Base-by-base conservation (phyloP, 208 protist genomes). In the Novymonas esmeraldas region DNA sequence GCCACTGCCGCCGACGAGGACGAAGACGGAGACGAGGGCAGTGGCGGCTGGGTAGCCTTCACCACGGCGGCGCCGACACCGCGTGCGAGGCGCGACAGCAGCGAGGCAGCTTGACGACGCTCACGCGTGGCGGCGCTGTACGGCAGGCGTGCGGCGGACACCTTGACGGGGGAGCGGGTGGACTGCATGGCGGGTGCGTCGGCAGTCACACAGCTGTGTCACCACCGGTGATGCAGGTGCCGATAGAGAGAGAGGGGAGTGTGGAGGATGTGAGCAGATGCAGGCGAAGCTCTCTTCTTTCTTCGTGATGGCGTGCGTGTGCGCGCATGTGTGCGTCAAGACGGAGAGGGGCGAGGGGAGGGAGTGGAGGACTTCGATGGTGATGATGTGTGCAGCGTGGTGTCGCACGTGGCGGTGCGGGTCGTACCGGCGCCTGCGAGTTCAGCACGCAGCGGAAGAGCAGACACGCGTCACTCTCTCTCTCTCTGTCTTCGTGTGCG, bases 31-130 rank as follows among this genome's bases (percentile, higher is more conserved):
- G 22, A 61, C 56, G 31, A 33, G 16, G 2, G 16, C 26, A 14
- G 36, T 14, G 22, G 5, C 20, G n/a, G 39, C 29, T 13, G 6
- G 31, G 22, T 33, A 2, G 14, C 56, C 38, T 44, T 61, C 6
- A 38, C 7, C 39, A 61, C 9, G 3, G 31, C 39, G 11, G 54
- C 45, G 6, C 70, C 55, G 6, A 76, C 56, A 24, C n/a, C 9
- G n/a, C 24, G 62, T 2, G 36, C 56, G 2, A 70, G 38, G 34
- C 62, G 70, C 1, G 54, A 45, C 31, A 76, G 57, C 38, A 64
- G 24, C 2, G 55, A 64, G 39, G 11, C 24, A 24, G n/a, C 31
- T 16, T 61, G 16, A 14, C 24, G 60, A 3, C 34, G 39, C 9
- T 28, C 42, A 26, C 34, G 29, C 5, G 45, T 10, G 1, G 49